A percentile compares a stretch with the other conserved stretches of the same genome.
These are phyloP conservation scores for Aspergillus hancockii DNA, from an alignment of 495 filamentous ascomycete species.

Conservation along the genomic window DNA sequence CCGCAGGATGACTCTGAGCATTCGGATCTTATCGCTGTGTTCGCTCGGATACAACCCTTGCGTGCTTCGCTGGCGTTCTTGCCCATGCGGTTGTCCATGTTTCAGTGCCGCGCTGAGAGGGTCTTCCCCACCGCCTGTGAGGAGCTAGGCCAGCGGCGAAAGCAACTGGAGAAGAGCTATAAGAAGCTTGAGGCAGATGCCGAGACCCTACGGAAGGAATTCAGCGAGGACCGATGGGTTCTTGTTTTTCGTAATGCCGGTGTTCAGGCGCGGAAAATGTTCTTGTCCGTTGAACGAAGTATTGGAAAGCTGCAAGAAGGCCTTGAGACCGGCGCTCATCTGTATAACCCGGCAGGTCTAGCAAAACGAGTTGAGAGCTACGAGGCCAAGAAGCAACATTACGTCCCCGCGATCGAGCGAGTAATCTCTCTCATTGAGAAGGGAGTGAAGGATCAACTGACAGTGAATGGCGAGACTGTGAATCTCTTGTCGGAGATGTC, in stretches of 20 bases:
- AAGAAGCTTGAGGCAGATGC: slow-evolving; percentile 83
- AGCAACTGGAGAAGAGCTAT: slow-evolving; percentile 73
- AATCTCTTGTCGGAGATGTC: slow-evolving; percentile 81
- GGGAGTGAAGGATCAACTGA: slow-evolving; percentile 85
- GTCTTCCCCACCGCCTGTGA: slow-evolving; percentile 88
- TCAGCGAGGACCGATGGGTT: slow-evolving; percentile 95
- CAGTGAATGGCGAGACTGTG: slow-evolving; percentile 92
- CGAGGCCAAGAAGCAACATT: slow-evolving; percentile 93
- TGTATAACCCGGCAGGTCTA: slow-evolving; percentile 64
- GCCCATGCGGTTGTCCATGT: slow-evolving; percentile 90
- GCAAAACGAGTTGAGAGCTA: slow-evolving; percentile 87
- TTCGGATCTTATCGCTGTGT: slow-evolving; percentile 77
- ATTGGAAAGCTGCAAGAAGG: slow-evolving; percentile 79
- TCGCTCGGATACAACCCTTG: slow-evolving; percentile 92
- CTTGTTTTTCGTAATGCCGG: slow-evolving; percentile 93
- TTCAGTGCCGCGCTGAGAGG: slow-evolving; percentile 70
- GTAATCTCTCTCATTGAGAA: slow-evolving; percentile 89
- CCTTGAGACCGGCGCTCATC: slow-evolving; percentile 68
- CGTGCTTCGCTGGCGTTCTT: slow-evolving; percentile 92
- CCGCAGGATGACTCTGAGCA: slow-evolving; percentile 76
- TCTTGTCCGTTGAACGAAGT: slow-evolving; percentile 85
- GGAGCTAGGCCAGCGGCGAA: slow-evolving; percentile 74
- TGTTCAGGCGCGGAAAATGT: slow-evolving; percentile 89
- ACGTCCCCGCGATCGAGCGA: slow-evolving; percentile 89
- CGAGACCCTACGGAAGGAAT: slow-evolving; percentile 79